Evolutionary conservation across 129 eudicot species (phyloP), one percentile per base, ranked within the genome.

Genomic region (Artemisia annua): DNA sequence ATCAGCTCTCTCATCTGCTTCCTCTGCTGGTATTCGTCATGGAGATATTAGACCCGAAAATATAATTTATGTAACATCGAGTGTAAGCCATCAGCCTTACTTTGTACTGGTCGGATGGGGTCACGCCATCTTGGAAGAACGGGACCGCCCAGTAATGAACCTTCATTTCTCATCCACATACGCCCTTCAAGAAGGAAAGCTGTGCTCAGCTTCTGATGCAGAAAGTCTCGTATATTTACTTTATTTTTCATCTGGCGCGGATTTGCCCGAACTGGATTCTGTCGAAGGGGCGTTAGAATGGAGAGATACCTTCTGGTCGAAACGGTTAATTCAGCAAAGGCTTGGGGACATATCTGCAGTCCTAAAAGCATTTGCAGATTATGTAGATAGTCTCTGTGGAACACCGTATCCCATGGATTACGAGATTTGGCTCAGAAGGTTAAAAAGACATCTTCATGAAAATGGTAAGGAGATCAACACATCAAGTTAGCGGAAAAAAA

Each of bases 311-410:
- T 81, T 87, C 24, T 94, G 99, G 99, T 94, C 99, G 6, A 94
- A 82, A 74, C 79, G 99, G 79, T 75, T 90, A 78, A 94, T 94
- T 67, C 99, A 94, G 78, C 97, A 88, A 83, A 86, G 80, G 63
- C 96, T 94, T 46, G 99, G 99, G 54, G 96, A 94, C 60, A 94
- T 94, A 56, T 94, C 99, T 9, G 99, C 99, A 50, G 96, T 94
- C 30, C 67, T 94, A 73, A 94, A 94, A 83, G 99, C 99, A 20
- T 94, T 94, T 82, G 91, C 99, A 39, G 99, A 94, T 79, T 94
- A 88, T 73, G 99, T 89, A 16, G 99, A 94, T 70, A 94, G 97
- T 79, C 79, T 93, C 1, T 93, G 98, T 79, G 97, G 97, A 22
- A 93, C 98, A 9, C 98, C 97, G 0, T 93, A 93, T 76, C 98